Evolutionary conservation across 2,329 filamentous ascomycete species (phyloP).

Genomic region (Nectriaceae sp.): DNA sequence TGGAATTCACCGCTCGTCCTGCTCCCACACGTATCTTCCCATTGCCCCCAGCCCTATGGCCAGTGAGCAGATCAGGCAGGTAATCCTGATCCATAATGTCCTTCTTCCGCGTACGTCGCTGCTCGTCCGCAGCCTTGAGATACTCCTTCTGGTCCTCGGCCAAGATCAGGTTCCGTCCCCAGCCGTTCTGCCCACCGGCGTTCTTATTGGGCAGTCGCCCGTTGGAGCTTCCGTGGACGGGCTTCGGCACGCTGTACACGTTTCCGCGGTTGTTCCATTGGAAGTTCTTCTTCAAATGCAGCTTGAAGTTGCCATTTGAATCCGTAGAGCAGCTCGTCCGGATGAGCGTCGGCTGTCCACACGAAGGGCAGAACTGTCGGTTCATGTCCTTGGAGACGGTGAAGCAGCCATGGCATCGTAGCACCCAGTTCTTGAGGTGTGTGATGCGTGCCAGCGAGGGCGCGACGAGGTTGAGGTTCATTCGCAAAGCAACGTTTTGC

Average conservation of each 20-base stretch:
- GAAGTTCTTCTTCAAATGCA: conserved; percentile 93
- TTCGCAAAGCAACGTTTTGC: conserved; percentile 94
- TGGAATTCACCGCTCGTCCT: conserved; percentile 83
- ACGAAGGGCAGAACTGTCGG: conserved; percentile 90
- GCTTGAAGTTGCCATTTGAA: conserved; percentile 73
- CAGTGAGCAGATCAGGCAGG: conserved; percentile 80
- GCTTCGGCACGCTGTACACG: conserved; percentile 90
- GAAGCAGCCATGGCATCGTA: conserved; percentile 95
- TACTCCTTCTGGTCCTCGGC: conserved; percentile 98
- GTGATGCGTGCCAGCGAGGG: conserved; percentile 78
- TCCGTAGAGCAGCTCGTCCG: conserved; percentile 86
- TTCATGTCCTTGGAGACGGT: conserved; percentile 77
- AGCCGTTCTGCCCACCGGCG: conserved; percentile 81
- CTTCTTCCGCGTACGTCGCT: conserved; percentile 68
- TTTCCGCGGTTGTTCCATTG: conserved; percentile 95
- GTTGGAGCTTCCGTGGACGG: conserved; percentile 76
- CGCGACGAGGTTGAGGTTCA: conserved; percentile 89
- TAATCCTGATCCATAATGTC: conserved; percentile 97
- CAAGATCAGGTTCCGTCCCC: conserved; percentile 82
- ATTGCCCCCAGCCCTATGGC: conserved; percentile 65
- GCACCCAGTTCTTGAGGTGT: conserved; percentile 82
- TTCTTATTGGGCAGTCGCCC: conserved; percentile 69
- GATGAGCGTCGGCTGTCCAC: conserved; percentile 84
- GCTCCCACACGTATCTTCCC: conserved; percentile 80
- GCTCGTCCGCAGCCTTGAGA: conserved; percentile 60